Base-by-base conservation (phyloP, 2,329 filamentous ascomycete genomes). In the Sporothrix dimorphospora region DNA sequence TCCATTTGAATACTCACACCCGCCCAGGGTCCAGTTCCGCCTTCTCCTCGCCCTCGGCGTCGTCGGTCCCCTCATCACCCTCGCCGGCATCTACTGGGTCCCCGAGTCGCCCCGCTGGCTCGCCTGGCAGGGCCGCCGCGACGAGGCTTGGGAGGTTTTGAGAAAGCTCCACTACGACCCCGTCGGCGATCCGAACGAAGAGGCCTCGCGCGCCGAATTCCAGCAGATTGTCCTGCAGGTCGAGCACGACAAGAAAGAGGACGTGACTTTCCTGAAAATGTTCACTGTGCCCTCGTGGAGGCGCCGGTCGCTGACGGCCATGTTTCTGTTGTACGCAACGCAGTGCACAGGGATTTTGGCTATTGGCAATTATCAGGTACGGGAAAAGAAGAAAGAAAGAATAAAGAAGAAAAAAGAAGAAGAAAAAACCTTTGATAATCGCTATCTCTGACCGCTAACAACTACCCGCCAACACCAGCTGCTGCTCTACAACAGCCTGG, bases 81-180 rank as follows among this genome's bases (percentile, higher is more conserved):
- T 71, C 14, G 45, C 61, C 61, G 70, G 70, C 63, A 71, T 71
- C 61, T 63, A 63, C 61, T 71, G 61, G 49, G 69, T 73, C 9
- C 72, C 72, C 42, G 72, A 73, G 40, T 72, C 71, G 11, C 72
- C 72, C 4, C 72, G 72, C 30, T 73, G 72, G 72, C 72, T 73
- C 53, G 72, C 71, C 74, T 92, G 92, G 75, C 87, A 86, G 6
- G 90, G 89, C 0, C 86, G 90, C 0, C 84, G 90, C 47, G 86
- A 92, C 0, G 91, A 93, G 78, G 91, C 90, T 38, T 71, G 70
- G 70, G 59, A 40, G 11, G 59, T 71, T 0, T 27, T 71, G 61
- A 30, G 70, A 3, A 66, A 47, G 21, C 47, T 71, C n/a, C 70
- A 71, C 38, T 67, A 71, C 59, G 70, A 71, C 47, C 57, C 70